Percentiles rank a stretch among this genome's conserved stretches.
Evolutionary conservation across 306 rosid species (phyloP).

Genomic region (Prunus mongolica): DNA sequence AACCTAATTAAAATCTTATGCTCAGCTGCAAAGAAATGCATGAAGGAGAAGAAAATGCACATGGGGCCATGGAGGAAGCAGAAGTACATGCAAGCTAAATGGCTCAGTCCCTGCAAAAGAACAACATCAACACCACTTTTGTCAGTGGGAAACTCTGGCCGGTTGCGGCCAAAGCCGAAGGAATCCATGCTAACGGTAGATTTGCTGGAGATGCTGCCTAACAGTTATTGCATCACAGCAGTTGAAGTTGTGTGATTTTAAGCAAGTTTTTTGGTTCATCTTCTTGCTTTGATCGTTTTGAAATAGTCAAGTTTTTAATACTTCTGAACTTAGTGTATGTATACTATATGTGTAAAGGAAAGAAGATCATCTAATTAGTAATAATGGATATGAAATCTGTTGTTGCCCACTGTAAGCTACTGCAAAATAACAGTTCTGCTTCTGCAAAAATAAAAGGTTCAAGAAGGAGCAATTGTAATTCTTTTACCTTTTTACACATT

Average conservation of each 20-base stretch:
- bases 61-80: conserved; percentile 95
- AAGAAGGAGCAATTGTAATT: not conserved
- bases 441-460: not conserved
- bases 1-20: conserved; percentile 57
- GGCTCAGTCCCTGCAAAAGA: conserved; percentile 72
- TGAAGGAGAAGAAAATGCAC: conserved; percentile 83
- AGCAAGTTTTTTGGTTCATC: not conserved
- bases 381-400: not conserved
- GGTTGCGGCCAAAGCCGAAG: conserved; percentile 34
- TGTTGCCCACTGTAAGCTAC: not conserved
- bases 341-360: not conserved
- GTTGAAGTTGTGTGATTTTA: conserved; percentile 46
- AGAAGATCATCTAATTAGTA: not conserved
- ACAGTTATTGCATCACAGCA: conserved; percentile 32
- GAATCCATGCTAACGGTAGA: conserved; percentile 80
- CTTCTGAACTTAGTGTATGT: not conserved
- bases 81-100: conserved; percentile 78
- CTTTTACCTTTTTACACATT: too few species aligned
- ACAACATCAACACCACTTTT: conserved; percentile 33
- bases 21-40: conserved; percentile 70
- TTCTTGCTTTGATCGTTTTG: not conserved
- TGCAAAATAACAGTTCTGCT: too few species aligned
- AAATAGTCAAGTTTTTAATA: not conserved
- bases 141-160: conserved; percentile 20
- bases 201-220: conserved; percentile 55